phyloP scores from a whole-genome alignment of 2,329 filamentous ascomycete species.

The Phialophora macrospora region DNA sequence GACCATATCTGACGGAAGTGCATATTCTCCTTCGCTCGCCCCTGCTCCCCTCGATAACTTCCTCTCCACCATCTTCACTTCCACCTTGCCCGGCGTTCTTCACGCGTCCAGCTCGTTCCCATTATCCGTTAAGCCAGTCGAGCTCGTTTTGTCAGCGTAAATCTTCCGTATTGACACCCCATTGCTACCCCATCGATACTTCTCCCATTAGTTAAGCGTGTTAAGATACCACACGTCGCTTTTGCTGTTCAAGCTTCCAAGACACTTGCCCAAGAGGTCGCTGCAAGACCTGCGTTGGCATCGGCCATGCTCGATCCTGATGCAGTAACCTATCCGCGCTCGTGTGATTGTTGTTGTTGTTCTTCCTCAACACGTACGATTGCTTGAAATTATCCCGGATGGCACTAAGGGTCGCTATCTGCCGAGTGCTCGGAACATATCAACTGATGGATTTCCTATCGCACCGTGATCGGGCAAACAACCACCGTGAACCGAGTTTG shows the following conservation, averaged over 20 bases:
- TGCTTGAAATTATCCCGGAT: background rate
- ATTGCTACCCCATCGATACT: background rate
- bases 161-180: background rate
- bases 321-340: background rate
- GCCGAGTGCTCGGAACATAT: background rate
- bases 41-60: background rate
- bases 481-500: slow-evolving; percentile 3
- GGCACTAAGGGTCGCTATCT: background rate
- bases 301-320: background rate
- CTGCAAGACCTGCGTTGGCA: background rate
- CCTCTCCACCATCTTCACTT: background rate
- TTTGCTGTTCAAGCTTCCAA: background rate
- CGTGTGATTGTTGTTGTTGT: background rate
- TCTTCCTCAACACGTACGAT: background rate
- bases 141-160: background rate
- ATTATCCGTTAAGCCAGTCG: background rate
- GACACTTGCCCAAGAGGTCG: background rate
- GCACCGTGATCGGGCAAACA: background rate
- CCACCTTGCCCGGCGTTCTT: background rate
- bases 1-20: background rate
- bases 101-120: background rate
- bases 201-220: too few species aligned
- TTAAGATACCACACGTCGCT: background rate
- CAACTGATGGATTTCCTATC: background rate
- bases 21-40: background rate